Base-by-base conservation (phyloP, 169 alveolate genomes). In the Babesia ovata region DNA sequence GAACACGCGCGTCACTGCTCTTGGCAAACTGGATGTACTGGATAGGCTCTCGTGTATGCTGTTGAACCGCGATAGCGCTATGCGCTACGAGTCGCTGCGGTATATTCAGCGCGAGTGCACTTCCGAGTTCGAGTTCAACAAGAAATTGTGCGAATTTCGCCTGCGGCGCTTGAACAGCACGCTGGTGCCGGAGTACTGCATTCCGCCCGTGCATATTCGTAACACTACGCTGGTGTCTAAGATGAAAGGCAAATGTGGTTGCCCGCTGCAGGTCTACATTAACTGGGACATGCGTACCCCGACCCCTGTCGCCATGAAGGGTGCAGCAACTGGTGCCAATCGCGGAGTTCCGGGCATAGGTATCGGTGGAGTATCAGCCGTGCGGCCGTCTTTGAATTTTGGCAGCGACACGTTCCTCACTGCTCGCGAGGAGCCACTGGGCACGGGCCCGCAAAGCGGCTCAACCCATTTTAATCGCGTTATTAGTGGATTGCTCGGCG, bases 201-300 rank as follows among this genome's bases (percentile, higher is more conserved):
- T 21, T 1, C 87, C 70, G 48, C 87, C 87, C 24, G 58, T 79
- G n/a, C 63, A 60, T 36, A 42, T 79, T 19, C 58, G 87, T 28
- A 71, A 79, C 46, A 12, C 69, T n/a, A 62, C 66, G 14, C 13
- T 79, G 42, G 59, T 79, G 7, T 42, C 78, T 11, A 79, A 50
- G 63, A 52, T 65, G 45, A 79, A 42, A 17, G 46, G 28, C 19
- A 79, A 69, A 11, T 79, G 87, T 54, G 44, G 44, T 13, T 79
- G 87, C 62, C 87, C 87, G 10, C 60, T 79, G 42, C 60, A 60
- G 29, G 83, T 65, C n/a, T 67, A 67, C 53, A 59, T 50, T 26
- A 39, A 67, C 19, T 67, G 76, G 76, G 60, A 67, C 65, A 50
- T 52, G 42, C 76, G 56, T 29, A 39, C 9, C 48, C 14, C 63